Conservation (phyloP, 2,329 filamentous ascomycete species). For the Mycosphaerella sp. region DNA sequence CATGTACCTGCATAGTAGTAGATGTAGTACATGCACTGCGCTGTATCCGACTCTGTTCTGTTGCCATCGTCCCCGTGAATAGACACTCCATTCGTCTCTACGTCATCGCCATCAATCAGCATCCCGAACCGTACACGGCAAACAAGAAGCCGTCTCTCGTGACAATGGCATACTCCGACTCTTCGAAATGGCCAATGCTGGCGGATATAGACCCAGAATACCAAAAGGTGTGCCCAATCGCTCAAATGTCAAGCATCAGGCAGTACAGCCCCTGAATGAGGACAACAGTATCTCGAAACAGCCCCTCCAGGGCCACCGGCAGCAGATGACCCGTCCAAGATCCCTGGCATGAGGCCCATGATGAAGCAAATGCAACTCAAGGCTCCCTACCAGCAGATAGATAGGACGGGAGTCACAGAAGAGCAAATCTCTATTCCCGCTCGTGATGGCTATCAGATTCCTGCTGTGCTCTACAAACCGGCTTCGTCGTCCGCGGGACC, state of each 20-base stretch:
- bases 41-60: too few species aligned
- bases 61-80: too few species aligned
- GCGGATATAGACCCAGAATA: constrained; percentile 9
- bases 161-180: constrained; percentile 1
- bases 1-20: too few species aligned
- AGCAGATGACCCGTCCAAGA: constrained; percentile 3
- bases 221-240: not conserved
- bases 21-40: too few species aligned
- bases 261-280: not conserved
- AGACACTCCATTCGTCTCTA: too few species aligned
- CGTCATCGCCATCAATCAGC: too few species aligned
- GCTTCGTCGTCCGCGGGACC: constrained; percentile 7
- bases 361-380: constrained; percentile 3
- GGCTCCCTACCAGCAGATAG: not conserved
- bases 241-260: not conserved
- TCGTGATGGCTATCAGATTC: constrained; percentile 4
- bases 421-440: not conserved
- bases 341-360: not conserved
- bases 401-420: constrained; percentile 4
- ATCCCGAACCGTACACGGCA: too few species aligned
- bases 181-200: constrained; percentile 3
- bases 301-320: not conserved
- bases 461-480: constrained; percentile 6
- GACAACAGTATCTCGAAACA: constrained; percentile 3
- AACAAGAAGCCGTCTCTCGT: too few species aligned